Conservation (phyloP, 139 green algal genomes). For the Chlamydomonas sp. region DNA sequence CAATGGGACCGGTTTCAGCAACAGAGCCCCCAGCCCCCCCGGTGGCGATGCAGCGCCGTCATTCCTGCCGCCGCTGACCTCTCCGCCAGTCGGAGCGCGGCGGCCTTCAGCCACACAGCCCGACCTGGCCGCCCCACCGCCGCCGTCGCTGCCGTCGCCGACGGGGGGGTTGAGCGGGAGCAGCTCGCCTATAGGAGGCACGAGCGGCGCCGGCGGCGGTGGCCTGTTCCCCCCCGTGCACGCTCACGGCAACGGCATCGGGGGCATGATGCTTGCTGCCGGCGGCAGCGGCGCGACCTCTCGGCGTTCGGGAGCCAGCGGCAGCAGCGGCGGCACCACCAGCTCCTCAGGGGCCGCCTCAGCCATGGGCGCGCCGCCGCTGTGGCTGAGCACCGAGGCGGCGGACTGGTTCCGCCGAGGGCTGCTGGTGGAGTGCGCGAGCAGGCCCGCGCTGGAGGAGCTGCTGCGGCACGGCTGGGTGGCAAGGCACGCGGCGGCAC, state of each 20-base stretch:
- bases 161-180: no score
- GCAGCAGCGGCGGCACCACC: not conserved
- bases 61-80: no score
- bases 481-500: not conserved
- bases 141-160: no score
- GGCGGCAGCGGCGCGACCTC: not conserved
- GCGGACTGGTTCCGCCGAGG: slow-evolving; percentile 29
- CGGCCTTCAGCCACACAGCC: no score
- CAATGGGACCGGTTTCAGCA: not conserved
- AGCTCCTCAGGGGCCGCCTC: no score
- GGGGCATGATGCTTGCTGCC: no score
- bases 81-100: no score
- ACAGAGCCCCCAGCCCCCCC: no score
- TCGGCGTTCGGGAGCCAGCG: not conserved
- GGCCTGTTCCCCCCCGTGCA: not conserved
- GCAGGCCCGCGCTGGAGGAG: slow-evolving; percentile 8
- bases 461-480: slow-evolving; percentile 23
- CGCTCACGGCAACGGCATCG: no score
- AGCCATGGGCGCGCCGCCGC: not conserved
- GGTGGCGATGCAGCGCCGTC: no score
- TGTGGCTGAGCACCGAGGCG: slow-evolving; percentile 25
- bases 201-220: not conserved
- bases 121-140: no score
- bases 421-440: not conserved
- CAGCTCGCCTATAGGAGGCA: no score